Evolutionary conservation across 768 basidiomycete genomes (phyloP).

Genomic region (Boletus patriciae): DNA sequence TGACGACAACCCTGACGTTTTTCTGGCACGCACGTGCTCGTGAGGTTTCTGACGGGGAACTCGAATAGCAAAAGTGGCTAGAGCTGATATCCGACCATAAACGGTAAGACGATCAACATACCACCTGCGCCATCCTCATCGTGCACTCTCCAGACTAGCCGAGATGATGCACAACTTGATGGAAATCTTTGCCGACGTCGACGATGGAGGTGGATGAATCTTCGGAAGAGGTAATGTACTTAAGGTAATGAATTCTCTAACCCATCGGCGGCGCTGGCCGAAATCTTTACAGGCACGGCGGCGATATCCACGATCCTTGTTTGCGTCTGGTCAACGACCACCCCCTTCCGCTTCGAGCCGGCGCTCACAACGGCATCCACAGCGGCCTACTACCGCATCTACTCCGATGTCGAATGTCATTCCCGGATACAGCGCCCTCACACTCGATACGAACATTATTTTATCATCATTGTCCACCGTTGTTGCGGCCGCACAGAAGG

Average conservation of each 20-base stretch:
- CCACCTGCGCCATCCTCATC: slow-evolving; percentile 3
- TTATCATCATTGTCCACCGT: slow-evolving; percentile 79
- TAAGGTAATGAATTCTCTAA: slow-evolving; percentile 51
- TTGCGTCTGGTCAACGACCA: slow-evolving; percentile 45
- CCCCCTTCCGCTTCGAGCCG: slow-evolving; percentile 28
- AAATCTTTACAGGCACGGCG: slow-evolving; percentile 58
- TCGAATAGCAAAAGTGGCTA: slow-evolving; percentile 75
- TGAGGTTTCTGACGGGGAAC: slow-evolving; percentile 48
- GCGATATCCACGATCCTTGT: slow-evolving; percentile 68
- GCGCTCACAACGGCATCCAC: slow-evolving; percentile 28
- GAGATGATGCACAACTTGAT: slow-evolving; percentile 90
- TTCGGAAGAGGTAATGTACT: slow-evolving; percentile 71
- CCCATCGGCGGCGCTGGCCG: slow-evolving; percentile 7
- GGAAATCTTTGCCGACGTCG: slow-evolving; percentile 70
- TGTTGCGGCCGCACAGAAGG: slow-evolving; percentile 65
- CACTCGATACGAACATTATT: slow-evolving; percentile 94
- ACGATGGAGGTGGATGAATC: slow-evolving; percentile 51
- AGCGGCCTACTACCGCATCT: slow-evolving; percentile 28
- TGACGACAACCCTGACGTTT: slow-evolving; percentile 50
- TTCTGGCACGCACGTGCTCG: slow-evolving; percentile 36
- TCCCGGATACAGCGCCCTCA: slow-evolving; percentile 85
- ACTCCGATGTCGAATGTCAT: slow-evolving; percentile 55
- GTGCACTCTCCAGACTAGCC: slow-evolving; percentile 60
- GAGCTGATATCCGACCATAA: slow-evolving; percentile 79
- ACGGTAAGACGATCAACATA: slow-evolving; percentile 50